A percentile compares a stretch with the other conserved stretches of the same genome.
Conservation (phyloP, 169 alveolate species). For the Nephromyces sp. region DNA sequence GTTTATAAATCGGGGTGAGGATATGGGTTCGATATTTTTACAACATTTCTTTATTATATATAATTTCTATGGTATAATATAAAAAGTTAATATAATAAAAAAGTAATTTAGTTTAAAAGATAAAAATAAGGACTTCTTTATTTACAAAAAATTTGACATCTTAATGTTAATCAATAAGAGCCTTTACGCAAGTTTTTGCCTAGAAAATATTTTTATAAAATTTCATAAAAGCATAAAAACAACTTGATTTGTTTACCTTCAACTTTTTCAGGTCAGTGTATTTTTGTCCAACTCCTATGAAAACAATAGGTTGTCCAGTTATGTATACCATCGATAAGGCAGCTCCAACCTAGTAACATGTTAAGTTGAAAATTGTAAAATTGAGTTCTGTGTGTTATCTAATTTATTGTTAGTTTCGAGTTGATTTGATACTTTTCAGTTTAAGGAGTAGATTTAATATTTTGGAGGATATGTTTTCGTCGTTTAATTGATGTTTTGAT, state of each 20-base stretch:
- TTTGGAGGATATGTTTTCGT: not conserved
- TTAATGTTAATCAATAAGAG: no score
- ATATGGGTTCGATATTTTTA: no score
- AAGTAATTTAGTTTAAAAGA: no score
- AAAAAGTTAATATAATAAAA: no score
- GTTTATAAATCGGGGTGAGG: no score
- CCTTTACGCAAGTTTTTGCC: no score
- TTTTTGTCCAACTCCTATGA: conserved; percentile 99
- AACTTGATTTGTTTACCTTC: conserved; percentile 40
- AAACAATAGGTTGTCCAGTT: conserved; percentile 97
- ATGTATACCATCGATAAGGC: conserved; percentile 97
- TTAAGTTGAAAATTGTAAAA: not conserved
- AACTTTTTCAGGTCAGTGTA: conserved; percentile 88
- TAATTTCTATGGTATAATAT: no score
- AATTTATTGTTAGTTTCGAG: not conserved
- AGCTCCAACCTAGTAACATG: conserved; percentile 79
- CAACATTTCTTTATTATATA: no score
- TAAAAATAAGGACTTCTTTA: no score
- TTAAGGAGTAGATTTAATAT: conserved; percentile 1
- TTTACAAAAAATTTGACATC: no score
- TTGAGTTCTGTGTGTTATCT: not conserved
- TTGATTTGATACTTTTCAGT: not conserved
- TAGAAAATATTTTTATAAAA: no score
- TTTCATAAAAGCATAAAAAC: not conserved
- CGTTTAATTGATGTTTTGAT: not conserved